These are phyloP conservation scores for Syzygium aqueum DNA, from an alignment of 345 rosid species.

Conservation along the genomic window DNA sequence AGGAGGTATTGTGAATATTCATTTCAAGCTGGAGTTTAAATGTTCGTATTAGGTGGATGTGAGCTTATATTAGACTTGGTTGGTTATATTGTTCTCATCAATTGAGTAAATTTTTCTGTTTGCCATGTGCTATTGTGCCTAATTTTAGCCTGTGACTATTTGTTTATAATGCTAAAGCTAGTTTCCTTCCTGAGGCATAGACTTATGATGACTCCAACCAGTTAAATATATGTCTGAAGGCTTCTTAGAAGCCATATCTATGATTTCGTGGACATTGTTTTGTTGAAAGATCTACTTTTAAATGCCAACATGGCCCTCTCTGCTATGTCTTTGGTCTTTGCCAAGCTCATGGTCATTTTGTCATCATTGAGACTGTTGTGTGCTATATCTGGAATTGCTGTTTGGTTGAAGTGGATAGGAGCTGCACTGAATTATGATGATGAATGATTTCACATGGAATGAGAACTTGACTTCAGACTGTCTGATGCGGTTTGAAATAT, in stretches of 20 bases:
- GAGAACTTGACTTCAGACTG: not conserved
- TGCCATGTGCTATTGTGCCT: not conserved
- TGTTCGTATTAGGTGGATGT: not conserved
- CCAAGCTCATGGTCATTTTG: not conserved
- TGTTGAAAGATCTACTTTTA: not conserved
- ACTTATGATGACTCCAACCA: not conserved
- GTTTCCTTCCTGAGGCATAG: not conserved
- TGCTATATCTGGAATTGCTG: not conserved
- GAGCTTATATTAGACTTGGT: not conserved
- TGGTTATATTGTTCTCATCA: not conserved
- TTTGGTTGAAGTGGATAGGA: not conserved
- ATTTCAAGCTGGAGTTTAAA: not conserved
- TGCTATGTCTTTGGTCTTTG: not conserved
- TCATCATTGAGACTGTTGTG: not conserved
- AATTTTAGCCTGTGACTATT: not conserved
- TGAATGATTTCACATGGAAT: not conserved
- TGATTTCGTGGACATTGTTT: not conserved
- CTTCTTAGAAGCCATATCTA: not conserved
- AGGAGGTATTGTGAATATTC: constrained; percentile 44
- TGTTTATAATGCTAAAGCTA: not conserved
- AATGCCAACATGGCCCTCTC: not conserved
- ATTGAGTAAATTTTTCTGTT: not conserved
- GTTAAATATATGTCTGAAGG: not conserved
- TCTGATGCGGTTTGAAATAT: not conserved
- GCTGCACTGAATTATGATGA: not conserved